Conservation (phyloP, 2,329 filamentous ascomycete species). For the Proliferodiscus dingleyae region DNA sequence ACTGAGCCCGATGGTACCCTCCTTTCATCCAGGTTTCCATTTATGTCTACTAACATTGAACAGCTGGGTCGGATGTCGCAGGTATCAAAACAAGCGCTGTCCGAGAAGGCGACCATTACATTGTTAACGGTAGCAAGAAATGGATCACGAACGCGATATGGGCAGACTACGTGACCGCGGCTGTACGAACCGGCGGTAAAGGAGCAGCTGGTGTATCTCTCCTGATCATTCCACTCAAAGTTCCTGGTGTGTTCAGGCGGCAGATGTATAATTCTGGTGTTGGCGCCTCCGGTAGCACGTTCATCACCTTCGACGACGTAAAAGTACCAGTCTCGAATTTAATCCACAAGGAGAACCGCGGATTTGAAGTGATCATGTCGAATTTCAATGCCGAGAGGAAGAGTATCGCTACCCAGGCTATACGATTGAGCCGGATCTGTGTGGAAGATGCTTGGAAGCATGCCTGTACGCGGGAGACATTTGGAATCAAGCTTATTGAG, state of each 20-base stretch:
- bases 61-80: constrained; percentile 59
- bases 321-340: constrained; percentile 48
- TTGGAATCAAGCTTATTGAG: constrained; percentile 52
- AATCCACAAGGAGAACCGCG: constrained; percentile 49
- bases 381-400: constrained; percentile 58
- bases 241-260: constrained; percentile 46
- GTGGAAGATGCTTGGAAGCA: constrained; percentile 48
- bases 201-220: constrained; percentile 52
- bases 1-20: constrained; percentile 54
- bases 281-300: constrained; percentile 55
- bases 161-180: constrained; percentile 58
- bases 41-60: constrained; percentile 36
- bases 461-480: constrained; percentile 49
- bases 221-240: constrained; percentile 49
- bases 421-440: constrained; percentile 53
- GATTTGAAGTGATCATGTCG: constrained; percentile 54
- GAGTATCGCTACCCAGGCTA: constrained; percentile 50
- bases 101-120: constrained; percentile 46
- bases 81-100: constrained; percentile 56
- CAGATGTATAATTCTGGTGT: constrained; percentile 61
- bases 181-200: constrained; percentile 52
- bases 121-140: constrained; percentile 65
- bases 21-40: constrained; percentile 30
- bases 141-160: constrained; percentile 62
- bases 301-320: constrained; percentile 52